phyloP scores from a whole-genome alignment of 257 asterid species.

The Gentiana macrophylla region DNA sequence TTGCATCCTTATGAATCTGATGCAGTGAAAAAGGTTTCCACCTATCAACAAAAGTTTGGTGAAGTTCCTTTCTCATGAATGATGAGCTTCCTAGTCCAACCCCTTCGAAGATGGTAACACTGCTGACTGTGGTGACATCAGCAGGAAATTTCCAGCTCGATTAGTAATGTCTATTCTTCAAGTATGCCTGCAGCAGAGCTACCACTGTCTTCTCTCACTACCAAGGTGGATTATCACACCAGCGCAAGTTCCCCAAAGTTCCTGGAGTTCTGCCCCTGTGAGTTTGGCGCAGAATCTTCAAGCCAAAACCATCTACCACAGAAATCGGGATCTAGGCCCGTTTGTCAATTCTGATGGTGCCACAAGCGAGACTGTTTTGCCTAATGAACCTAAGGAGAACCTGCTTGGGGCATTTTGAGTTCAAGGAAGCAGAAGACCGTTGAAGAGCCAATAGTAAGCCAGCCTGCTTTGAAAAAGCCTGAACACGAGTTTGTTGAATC shows the following conservation, averaged over 20 bases:
- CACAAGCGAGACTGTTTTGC: slow-evolving; percentile 13
- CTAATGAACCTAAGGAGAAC: slow-evolving; percentile 33
- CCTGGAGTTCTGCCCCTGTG: slow-evolving; percentile 21
- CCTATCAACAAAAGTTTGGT: slow-evolving; percentile 90
- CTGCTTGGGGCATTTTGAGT: slow-evolving; percentile 28
- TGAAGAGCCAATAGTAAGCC: slow-evolving; percentile 42
- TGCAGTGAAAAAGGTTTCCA: slow-evolving; percentile 83
- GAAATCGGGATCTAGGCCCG: slow-evolving; percentile 90
- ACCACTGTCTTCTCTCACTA: slow-evolving; percentile 31
- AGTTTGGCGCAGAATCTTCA: slow-evolving; percentile 30
- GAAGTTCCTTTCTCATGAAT: slow-evolving; percentile 41
- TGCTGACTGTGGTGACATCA: slow-evolving; percentile 43
- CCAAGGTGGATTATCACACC: slow-evolving; percentile 21
- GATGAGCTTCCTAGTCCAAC: slow-evolving; percentile 94
- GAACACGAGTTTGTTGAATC: slow-evolving; percentile 36
- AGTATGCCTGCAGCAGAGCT: slow-evolving; percentile 19
- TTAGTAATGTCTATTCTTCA: slow-evolving; percentile 22
- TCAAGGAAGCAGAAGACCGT: slow-evolving; percentile 47
- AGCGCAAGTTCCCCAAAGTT: slow-evolving; percentile 27
- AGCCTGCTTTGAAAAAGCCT: slow-evolving; percentile 58
- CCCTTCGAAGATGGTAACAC: slow-evolving; percentile 69
- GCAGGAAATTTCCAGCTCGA: slow-evolving; percentile 70
- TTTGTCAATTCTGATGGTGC: slow-evolving; percentile 38
- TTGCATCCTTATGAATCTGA: slow-evolving; percentile 89
- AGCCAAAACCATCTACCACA: slow-evolving; percentile 35